Evolutionary conservation across 1,284 basidiomycete genomes (phyloP).

Genomic region (Malassezia equina): DNA sequence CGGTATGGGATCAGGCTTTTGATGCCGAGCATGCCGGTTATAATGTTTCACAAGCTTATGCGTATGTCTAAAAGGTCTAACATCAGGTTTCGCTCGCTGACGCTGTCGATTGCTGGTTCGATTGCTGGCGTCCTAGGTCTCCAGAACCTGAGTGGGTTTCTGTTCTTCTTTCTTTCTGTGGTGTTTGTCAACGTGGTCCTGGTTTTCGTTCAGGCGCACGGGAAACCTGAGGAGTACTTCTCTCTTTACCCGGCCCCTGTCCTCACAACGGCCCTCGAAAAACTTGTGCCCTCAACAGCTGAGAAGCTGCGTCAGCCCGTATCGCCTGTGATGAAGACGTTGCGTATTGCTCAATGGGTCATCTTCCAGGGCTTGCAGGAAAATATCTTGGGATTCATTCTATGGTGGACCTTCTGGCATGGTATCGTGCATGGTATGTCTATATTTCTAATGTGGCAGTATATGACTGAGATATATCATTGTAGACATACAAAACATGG

Average conservation of each 20-base stretch:
- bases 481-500: neutral
- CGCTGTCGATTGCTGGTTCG: slow-evolving; percentile 34
- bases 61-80: neutral
- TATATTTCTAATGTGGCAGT: slow-evolving; percentile 1
- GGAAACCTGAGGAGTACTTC: slow-evolving; percentile 22
- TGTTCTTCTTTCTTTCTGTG: slow-evolving; percentile 34
- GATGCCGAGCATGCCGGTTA: slow-evolving; percentile 2
- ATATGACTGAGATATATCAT: slow-evolving; percentile 10
- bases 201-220: slow-evolving; percentile 24
- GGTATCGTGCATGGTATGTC: slow-evolving; percentile 40
- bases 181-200: slow-evolving; percentile 30
- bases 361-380: slow-evolving; percentile 23
- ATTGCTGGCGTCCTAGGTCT: slow-evolving; percentile 40
- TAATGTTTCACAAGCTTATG: slow-evolving; percentile 9
- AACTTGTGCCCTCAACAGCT: slow-evolving; percentile 6
- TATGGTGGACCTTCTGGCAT: slow-evolving; percentile 47
- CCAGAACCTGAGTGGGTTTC: slow-evolving; percentile 38
- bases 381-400: slow-evolving; percentile 37
- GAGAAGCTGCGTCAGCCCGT: slow-evolving; percentile 8
- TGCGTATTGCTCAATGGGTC: slow-evolving; percentile 14
- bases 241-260: slow-evolving; percentile 20
- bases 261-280: slow-evolving; percentile 3
- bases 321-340: neutral
- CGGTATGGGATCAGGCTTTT: slow-evolving; percentile 12
- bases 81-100: slow-evolving; percentile 33